These are phyloP conservation scores for Voacanga thouarsii DNA, from an alignment of 257 asterid species.

Conservation along the genomic window DNA sequence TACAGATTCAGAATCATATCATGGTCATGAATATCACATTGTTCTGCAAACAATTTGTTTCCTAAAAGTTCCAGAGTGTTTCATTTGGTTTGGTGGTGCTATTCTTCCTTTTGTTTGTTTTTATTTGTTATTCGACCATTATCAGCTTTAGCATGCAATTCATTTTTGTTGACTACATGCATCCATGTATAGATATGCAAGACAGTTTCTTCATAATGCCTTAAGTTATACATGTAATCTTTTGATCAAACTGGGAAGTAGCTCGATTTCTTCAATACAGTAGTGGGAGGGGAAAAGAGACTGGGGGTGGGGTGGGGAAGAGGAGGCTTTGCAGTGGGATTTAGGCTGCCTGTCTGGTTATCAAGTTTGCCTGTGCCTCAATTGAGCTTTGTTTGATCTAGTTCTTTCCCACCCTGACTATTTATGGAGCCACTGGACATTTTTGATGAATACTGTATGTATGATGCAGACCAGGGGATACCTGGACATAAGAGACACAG, in stretches of 20 bases:
- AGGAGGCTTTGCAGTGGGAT: not conserved
- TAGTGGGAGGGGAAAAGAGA: not conserved
- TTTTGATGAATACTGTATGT: constrained; percentile 13
- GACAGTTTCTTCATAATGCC: not conserved
- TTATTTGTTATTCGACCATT: not conserved
- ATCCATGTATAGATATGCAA: not conserved
- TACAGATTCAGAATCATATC: not conserved
- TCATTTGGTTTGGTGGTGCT: not conserved
- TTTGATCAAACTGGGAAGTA: not conserved
- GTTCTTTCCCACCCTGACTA: not conserved
- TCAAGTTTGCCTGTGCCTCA: not conserved
- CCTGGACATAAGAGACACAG: constrained; percentile 93
- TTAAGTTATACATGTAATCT: not conserved
- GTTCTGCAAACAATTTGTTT: not conserved
- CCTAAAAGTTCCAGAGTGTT: not conserved
- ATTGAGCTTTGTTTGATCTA: not conserved
- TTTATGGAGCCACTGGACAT: not conserved
- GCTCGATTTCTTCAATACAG: not conserved
- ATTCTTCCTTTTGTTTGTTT: not conserved
- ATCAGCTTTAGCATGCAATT: not conserved
- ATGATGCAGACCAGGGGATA: constrained; percentile 82
- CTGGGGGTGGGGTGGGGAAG: not conserved
- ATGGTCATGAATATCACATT: not conserved
- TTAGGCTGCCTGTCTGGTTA: not conserved
- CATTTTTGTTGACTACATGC: not conserved